Conservation (phyloP, 129 eudicot genomes). For the Flaveria brownii region DNA sequence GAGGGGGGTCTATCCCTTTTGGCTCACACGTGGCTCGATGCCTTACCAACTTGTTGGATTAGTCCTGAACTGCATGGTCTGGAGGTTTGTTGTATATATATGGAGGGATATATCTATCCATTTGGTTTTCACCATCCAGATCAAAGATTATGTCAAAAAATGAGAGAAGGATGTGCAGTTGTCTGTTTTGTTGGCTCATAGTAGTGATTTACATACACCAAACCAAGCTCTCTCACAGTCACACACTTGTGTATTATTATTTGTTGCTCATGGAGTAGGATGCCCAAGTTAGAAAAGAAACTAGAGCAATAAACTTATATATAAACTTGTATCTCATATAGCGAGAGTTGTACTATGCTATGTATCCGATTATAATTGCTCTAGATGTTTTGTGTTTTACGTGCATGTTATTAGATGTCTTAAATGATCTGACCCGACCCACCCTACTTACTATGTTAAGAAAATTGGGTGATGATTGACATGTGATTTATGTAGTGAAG, state of each 20-base stretch:
- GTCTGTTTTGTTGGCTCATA: conserved; percentile 38
- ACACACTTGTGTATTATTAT: conserved; percentile 40
- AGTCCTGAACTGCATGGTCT: conserved; percentile 35
- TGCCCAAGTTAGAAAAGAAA: conserved; percentile 16
- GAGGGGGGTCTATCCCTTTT: conserved; percentile 12
- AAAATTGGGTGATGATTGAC: neutral
- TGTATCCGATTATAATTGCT: conserved; percentile 26
- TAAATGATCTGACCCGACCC: neutral
- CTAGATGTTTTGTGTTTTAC: conserved; percentile 19
- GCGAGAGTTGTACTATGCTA: conserved; percentile 30
- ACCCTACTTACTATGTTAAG: neutral
- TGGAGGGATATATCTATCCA: conserved; percentile 20
- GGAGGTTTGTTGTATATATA: conserved; percentile 66
- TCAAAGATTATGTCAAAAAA: conserved; percentile 31
- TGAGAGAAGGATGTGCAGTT: conserved; percentile 31
- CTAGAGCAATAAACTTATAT: conserved; percentile 39
- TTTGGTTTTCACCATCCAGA: conserved; percentile 31
- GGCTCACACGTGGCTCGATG: conserved; percentile 38
- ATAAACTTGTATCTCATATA: conserved; percentile 37
- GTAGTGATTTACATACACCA: neutral
- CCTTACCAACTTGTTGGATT: conserved; percentile 43
- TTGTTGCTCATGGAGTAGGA: conserved; percentile 28
- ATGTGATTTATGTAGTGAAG: neutral
- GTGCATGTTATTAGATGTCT: conserved; percentile 13
- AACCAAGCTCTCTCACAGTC: conserved; percentile 16